Percentiles rank a stretch among this genome's conserved stretches.
These are phyloP conservation scores for Fusarium duplospermum DNA, from an alignment of 2,329 filamentous ascomycete genomes.

Conservation along the genomic window DNA sequence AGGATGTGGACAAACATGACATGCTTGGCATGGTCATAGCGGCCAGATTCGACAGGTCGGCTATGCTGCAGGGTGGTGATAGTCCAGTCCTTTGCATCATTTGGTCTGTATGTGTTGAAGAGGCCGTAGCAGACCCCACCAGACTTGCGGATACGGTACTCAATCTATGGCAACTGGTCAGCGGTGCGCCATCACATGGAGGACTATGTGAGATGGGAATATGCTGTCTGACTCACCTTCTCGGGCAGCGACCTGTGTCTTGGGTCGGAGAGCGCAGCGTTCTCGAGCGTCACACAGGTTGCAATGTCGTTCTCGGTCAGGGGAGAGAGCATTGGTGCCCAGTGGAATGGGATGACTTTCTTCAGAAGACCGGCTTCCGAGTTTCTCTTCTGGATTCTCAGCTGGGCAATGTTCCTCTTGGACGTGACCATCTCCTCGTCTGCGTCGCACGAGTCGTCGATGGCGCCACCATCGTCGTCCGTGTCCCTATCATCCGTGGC, in stretches of 20 bases:
- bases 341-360: constrained; percentile 65
- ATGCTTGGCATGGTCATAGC: constrained; percentile 49
- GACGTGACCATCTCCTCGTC: constrained; percentile 51
- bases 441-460: constrained; percentile 55
- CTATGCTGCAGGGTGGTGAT: constrained; percentile 63
- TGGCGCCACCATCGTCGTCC: constrained; percentile 46
- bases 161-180: constrained; percentile 39
- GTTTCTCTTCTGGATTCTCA: constrained; percentile 52
- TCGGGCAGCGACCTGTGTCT: constrained; percentile 63
- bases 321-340: constrained; percentile 73
- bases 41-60: constrained; percentile 66
- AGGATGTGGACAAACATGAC: constrained; percentile 83
- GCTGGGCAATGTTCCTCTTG: constrained; percentile 55
- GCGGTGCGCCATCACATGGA: background rate
- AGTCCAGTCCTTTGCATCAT: constrained; percentile 58
- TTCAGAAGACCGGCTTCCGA: constrained; percentile 50
- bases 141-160: constrained; percentile 48
- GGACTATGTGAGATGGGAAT: too few relatives aligned
- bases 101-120: constrained; percentile 73
- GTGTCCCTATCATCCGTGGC: constrained; percentile 16
- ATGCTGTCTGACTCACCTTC: constrained; percentile 56
- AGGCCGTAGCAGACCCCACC: constrained; percentile 80
- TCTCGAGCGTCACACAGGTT: constrained; percentile 66
- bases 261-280: constrained; percentile 63
- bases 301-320: constrained; percentile 75